Conservation (phyloP, 441 rosid genomes). For the Raphanus hybrid region DNA sequence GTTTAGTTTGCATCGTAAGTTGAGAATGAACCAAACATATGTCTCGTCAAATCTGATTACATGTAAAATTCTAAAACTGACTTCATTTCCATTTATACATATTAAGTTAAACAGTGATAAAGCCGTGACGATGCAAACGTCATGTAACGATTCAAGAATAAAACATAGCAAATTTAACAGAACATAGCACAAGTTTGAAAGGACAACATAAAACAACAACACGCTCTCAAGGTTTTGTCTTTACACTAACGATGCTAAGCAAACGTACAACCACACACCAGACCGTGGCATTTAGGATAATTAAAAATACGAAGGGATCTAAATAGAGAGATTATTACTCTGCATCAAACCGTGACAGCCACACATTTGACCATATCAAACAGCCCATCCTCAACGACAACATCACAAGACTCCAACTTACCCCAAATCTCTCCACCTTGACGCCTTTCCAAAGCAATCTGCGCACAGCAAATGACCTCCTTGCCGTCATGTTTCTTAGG, state of each 20-base stretch:
- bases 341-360: not conserved
- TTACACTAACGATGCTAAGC: too few relatives aligned
- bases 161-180: not conserved
- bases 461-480: not conserved
- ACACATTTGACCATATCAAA: not conserved
- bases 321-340: not conserved
- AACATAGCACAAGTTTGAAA: not conserved
- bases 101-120: too few relatives aligned
- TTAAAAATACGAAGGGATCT: not conserved
- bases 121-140: too few relatives aligned
- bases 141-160: not conserved
- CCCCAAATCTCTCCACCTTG: not conserved
- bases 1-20: not conserved
- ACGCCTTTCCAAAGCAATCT: not conserved
- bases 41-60: not conserved
- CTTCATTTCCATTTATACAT: too few relatives aligned
- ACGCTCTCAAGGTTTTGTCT: too few relatives aligned
- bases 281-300: not conserved
- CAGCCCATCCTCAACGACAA: not conserved
- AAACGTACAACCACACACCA: not conserved
- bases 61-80: too few relatives aligned
- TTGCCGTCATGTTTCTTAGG: not conserved
- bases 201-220: too few relatives aligned
- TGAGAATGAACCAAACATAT: not conserved
- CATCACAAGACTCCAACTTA: not conserved